These are phyloP conservation scores for Haplosporangium gracile DNA, from an alignment of 192 early-diverging fungal genomes.

Conservation along the genomic window DNA sequence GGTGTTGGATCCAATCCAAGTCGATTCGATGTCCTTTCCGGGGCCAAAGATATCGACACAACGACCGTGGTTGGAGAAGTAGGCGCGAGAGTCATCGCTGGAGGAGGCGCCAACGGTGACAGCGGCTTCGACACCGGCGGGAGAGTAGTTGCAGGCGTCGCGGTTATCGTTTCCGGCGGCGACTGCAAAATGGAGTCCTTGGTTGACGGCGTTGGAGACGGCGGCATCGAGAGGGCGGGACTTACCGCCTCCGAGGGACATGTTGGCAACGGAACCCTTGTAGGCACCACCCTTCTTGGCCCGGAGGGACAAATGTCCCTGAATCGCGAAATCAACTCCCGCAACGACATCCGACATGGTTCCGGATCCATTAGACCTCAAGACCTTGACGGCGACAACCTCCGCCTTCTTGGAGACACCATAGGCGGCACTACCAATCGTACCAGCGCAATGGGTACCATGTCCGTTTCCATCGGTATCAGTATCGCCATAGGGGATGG, in stretches of 20 bases:
- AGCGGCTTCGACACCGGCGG: constrained; percentile 73
- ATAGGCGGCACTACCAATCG: constrained; percentile 84
- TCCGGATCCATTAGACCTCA: constrained; percentile 90
- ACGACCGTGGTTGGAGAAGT: constrained; percentile 82
- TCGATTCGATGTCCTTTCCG: constrained; percentile 70
- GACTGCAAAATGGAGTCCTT: constrained; percentile 92
- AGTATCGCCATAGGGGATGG: constrained; percentile 76
- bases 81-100: constrained; percentile 83
- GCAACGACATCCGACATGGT: constrained; percentile 72
- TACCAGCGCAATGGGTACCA: constrained; percentile 93
- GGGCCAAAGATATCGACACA: constrained; percentile 98
- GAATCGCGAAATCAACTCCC: constrained; percentile 72
- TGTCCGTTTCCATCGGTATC: constrained; percentile 81
- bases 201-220: constrained; percentile 79
- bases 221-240: constrained; percentile 84
- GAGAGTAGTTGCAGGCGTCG: constrained; percentile 92
- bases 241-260: constrained; percentile 91
- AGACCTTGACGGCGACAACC: constrained; percentile 94
- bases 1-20: constrained; percentile 76
- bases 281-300: constrained; percentile 67
- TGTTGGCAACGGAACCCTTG: constrained; percentile 93
- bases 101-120: constrained; percentile 94
- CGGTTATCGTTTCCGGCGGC: constrained; percentile 96
- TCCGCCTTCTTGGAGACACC: constrained; percentile 92
- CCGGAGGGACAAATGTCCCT: constrained; percentile 43